Percentiles rank a stretch among this genome's conserved stretches.
Conservation (phyloP, 2,329 filamentous ascomycete species). For the Penicillium sp. region DNA sequence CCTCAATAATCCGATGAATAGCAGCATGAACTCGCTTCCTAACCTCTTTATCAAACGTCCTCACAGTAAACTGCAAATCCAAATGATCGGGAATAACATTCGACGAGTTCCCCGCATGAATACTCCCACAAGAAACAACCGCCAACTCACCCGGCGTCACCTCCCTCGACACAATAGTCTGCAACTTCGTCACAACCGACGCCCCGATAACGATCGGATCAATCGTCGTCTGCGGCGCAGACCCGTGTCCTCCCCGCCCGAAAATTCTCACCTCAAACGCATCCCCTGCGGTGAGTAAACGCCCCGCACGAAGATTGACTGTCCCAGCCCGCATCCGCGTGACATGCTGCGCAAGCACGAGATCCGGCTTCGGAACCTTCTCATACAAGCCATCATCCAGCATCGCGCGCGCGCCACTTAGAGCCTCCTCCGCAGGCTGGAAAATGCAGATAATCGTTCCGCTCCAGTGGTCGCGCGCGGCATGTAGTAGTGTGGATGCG, state of each 20-base stretch:
- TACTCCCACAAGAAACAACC: conserved; percentile 47
- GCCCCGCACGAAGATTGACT: conserved; percentile 34
- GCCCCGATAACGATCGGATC: conserved; percentile 51
- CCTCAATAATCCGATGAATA: conserved; percentile 49
- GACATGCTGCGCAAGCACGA: conserved; percentile 59
- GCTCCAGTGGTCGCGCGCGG: conserved; percentile 49
- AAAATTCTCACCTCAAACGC: conserved; percentile 38
- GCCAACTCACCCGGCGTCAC: conserved; percentile 41
- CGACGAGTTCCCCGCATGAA: conserved; percentile 45
- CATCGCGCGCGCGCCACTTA: conserved; percentile 60
- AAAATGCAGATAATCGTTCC: conserved; percentile 63
- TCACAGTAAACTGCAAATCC: conserved; percentile 44
- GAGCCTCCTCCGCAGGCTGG: conserved; percentile 64
- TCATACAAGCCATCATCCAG: conserved; percentile 58
- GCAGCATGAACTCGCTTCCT: conserved; percentile 37
- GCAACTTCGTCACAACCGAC: conserved; percentile 42
- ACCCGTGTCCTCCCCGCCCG: conserved; percentile 49
- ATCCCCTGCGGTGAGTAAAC: conserved; percentile 38
- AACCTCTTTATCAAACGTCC: conserved; percentile 34
- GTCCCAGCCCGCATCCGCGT: conserved; percentile 41
- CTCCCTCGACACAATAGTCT: conserved; percentile 43
- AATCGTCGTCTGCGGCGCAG: conserved; percentile 44
- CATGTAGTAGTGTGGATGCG: conserved; percentile 52
- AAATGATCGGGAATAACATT: conserved; percentile 50
- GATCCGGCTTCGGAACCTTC: conserved; percentile 55